Conservation (phyloP, 768 basidiomycete genomes). For the Pulveroboletus sp. region DNA sequence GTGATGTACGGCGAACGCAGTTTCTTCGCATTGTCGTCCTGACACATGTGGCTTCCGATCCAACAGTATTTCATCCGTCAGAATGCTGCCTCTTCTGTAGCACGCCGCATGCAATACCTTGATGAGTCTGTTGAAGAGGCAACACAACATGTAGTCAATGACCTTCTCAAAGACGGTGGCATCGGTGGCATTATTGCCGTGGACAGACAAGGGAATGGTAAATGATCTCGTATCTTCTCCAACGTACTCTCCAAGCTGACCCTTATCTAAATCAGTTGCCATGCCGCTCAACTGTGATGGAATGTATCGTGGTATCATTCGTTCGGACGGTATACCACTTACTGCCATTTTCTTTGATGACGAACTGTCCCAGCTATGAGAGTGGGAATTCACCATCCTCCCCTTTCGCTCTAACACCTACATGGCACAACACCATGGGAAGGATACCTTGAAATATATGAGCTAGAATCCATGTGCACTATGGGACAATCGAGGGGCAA, state of each 20-base stretch:
- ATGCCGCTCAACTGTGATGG: slow-evolving; percentile 73
- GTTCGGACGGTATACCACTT: slow-evolving; percentile 61
- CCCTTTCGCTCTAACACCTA: too few species aligned
- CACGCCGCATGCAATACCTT: slow-evolving; percentile 59
- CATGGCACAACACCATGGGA: too few species aligned
- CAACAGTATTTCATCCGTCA: slow-evolving; percentile 73
- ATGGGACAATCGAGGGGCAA: too few species aligned
- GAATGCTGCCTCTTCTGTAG: slow-evolving; percentile 62
- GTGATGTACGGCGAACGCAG: slow-evolving; percentile 53
- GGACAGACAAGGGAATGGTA: slow-evolving; percentile 67
- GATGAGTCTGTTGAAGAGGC: slow-evolving; percentile 56
- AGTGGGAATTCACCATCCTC: background rate
- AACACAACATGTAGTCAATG: slow-evolving; percentile 50
- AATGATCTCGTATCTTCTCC: slow-evolving; percentile 9
- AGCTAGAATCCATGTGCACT: too few species aligned
- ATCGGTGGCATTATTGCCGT: slow-evolving; percentile 73
- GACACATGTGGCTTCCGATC: too few species aligned
- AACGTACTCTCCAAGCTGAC: background rate
- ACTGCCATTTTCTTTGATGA: slow-evolving; percentile 81
- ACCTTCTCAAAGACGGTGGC: slow-evolving; percentile 56
- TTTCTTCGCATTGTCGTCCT: background rate
- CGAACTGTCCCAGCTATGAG: slow-evolving; percentile 28
- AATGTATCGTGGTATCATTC: slow-evolving; percentile 79
- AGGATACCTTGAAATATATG: too few species aligned
- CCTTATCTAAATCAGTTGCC: slow-evolving; percentile 43